phyloP scores from a whole-genome alignment of 75 land plant genomes.

The Azolla pinnata region DNA sequence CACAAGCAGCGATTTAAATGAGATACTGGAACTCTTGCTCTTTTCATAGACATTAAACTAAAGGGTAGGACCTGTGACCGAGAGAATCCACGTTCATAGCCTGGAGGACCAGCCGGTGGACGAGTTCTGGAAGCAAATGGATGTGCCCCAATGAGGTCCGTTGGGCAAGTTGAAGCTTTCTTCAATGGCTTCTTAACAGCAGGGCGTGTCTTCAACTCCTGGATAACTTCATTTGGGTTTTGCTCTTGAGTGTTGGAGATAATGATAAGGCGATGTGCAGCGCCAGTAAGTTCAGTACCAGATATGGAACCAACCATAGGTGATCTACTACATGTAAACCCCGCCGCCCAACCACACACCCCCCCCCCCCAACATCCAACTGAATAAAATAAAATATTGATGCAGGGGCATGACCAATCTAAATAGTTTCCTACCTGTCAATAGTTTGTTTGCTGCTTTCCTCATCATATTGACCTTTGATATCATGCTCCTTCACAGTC shows the following conservation, averaged over 20 bases:
- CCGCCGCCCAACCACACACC: background rate
- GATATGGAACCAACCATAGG: slow-evolving; percentile 68
- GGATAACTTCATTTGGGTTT: background rate
- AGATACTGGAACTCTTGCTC: too few species aligned
- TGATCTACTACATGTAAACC: slow-evolving; percentile 32
- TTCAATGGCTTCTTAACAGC: background rate
- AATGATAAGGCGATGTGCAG: slow-evolving; percentile 66
- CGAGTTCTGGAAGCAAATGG: background rate
- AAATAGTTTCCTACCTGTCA: background rate
- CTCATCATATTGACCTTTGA: slow-evolving; percentile 33
- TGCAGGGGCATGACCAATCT: background rate
- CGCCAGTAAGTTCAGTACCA: slow-evolving; percentile 62
- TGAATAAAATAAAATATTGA: background rate
- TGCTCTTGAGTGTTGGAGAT: slow-evolving; percentile 21
- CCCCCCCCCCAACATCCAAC: background rate
- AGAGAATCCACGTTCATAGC: slow-evolving; percentile 31
- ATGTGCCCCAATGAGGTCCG: too few species aligned
- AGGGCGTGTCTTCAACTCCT: background rate
- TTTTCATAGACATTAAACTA: background rate
- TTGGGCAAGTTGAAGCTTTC: background rate
- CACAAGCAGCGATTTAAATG: too few species aligned
- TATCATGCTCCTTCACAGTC: slow-evolving; percentile 33
- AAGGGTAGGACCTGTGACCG: background rate
- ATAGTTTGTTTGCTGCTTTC: slow-evolving; percentile 4
- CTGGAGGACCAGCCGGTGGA: slow-evolving; percentile 44